Conservation (phyloP, 1,284 basidiomycete species). For the Meira nashicola region DNA sequence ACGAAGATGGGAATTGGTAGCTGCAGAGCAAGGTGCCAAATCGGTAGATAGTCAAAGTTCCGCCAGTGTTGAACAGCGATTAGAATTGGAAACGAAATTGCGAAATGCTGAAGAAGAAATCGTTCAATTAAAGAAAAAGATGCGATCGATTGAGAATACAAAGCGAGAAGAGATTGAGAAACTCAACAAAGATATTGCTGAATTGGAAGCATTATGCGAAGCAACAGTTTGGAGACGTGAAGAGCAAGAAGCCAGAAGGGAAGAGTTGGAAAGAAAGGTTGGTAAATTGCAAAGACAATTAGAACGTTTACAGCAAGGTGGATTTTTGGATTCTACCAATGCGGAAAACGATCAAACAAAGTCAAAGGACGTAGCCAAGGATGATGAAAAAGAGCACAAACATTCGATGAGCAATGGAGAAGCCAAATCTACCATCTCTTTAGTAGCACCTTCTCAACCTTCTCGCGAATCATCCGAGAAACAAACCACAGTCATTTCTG, state of each 20-base stretch:
- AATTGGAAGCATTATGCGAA: slow-evolving; percentile 22
- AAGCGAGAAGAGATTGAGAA: slow-evolving; percentile 20
- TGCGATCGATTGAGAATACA: slow-evolving; percentile 13
- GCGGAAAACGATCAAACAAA: too few relatives aligned
- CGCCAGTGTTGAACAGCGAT: slow-evolving; percentile 22
- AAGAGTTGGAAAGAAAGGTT: slow-evolving; percentile 11
- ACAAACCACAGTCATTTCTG: too few relatives aligned
- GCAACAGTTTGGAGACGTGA: slow-evolving; percentile 14
- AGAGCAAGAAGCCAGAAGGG: slow-evolving; percentile 17
- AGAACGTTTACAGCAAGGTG: not conserved
- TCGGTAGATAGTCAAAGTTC: slow-evolving; percentile 16
- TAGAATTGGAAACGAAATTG: slow-evolving; percentile 11
- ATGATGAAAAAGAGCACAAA: too few relatives aligned
- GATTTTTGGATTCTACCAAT: too few relatives aligned
- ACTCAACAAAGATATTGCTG: slow-evolving; percentile 15
- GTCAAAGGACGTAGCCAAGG: too few relatives aligned
- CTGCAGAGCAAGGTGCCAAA: too few relatives aligned
- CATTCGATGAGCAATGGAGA: too few relatives aligned
- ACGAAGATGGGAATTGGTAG: slow-evolving; percentile 19
- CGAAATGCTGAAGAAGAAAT: slow-evolving; percentile 25
- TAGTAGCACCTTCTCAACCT: too few relatives aligned
- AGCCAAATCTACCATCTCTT: too few relatives aligned
- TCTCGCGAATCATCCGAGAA: too few relatives aligned
- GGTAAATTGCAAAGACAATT: slow-evolving; percentile 17
- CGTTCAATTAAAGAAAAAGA: slow-evolving; percentile 22